Base-by-base conservation (phyloP, 345 rosid genomes). In the Corchorus olitorius region DNA sequence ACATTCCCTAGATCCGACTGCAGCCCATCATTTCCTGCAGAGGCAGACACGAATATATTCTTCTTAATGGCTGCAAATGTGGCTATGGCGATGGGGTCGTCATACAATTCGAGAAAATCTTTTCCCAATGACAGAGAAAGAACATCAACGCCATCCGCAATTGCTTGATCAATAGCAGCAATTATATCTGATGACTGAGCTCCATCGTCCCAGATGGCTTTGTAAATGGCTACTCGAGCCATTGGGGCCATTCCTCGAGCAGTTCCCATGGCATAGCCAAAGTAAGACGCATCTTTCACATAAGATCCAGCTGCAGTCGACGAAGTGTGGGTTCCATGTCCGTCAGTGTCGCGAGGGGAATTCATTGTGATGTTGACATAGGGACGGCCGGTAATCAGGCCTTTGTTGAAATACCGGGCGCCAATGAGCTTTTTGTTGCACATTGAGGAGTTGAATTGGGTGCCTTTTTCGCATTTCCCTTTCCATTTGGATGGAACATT, bases 261-360 rank as follows among this genome's bases (percentile, higher is more conserved):
- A 1, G 75, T 83, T 17, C 92, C 92, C 0, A 76, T 16, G 15
- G 87, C 92, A 56, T 88, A 88, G 13, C 87, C 86, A 16, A 86
- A 88, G 68, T 61, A 86, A 0, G 89, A 83, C 1, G 82, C 85
- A 6, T 56, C 76, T 19, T 76, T 60, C 11, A 86, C 79, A 41
- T 8, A 75, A 71, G 62, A 80, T 43, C 89, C 89, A 2, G 89
- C 92, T 0, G 86, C 89, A 3, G 87, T 88, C 34, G 83, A 71
- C 1, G 90, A 86, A 16, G 90, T 87, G 75, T 89, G 92, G 5
- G 90, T 89, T 64, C 89, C 92, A 9, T 89, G 92, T 4, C 92
- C 92, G 2, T 66, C 74, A 0, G 81, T 81, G 76, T 89, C 90
- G 0, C 90, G 79, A 0, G 88, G 19, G 15, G 92, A 87, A 73